phyloP scores from a whole-genome alignment of 345 rosid genomes.

The Laguncularia racemosa region DNA sequence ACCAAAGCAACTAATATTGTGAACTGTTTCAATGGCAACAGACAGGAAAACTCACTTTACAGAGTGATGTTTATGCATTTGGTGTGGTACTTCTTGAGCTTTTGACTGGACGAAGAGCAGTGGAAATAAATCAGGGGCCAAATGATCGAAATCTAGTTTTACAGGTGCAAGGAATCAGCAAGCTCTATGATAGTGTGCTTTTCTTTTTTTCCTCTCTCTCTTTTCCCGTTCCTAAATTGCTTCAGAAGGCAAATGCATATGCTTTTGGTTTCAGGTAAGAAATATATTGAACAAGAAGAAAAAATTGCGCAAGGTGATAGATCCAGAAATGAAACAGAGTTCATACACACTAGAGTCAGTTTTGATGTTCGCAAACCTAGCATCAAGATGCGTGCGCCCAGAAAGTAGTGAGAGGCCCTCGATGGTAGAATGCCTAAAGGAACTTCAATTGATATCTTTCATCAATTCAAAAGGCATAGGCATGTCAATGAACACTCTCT shows the following conservation, averaged over 20 bases:
- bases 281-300: slow-evolving; percentile 69
- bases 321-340: slow-evolving; percentile 65
- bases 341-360: slow-evolving; percentile 75
- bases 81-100: slow-evolving; percentile 96
- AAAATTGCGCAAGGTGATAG: slow-evolving; percentile 72
- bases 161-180: slow-evolving; percentile 41
- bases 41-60: slow-evolving; percentile 96
- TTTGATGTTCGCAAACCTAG: slow-evolving; percentile 85
- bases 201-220: not conserved
- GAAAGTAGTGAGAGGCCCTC: slow-evolving; percentile 86
- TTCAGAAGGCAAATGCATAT: slow-evolving; percentile 3
- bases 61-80: slow-evolving; percentile 94
- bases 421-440: slow-evolving; percentile 74
- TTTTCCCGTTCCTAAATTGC: slow-evolving; percentile 2
- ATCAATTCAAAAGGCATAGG: slow-evolving; percentile 69
- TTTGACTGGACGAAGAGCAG: slow-evolving; percentile 91
- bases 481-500: slow-evolving; percentile 40
- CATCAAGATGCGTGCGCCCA: slow-evolving; percentile 83
- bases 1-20: not conserved
- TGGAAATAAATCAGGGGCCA: slow-evolving; percentile 79
- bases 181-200: not conserved
- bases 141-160: slow-evolving; percentile 88
- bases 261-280: slow-evolving; percentile 55
- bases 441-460: slow-evolving; percentile 63
- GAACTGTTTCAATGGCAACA: slow-evolving; percentile 16